These are phyloP conservation scores for Tephrocybe sp. DNA, from an alignment of 768 basidiomycete species.

Conservation along the genomic window DNA sequence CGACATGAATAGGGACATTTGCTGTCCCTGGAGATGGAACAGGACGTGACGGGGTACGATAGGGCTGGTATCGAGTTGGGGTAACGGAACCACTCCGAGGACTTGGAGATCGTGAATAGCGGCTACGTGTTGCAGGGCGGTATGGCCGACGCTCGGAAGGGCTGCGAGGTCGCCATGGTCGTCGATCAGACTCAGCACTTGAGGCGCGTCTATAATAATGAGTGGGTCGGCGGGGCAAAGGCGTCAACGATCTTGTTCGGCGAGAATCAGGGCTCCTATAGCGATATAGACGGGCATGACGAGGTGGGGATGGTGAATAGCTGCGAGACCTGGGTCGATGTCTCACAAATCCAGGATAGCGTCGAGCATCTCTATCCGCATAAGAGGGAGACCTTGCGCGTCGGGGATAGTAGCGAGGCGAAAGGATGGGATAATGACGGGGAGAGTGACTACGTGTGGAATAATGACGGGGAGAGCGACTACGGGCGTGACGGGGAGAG, in stretches of 20 bases:
- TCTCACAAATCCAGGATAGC: neutral
- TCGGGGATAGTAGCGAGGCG: neutral
- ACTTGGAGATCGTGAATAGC: neutral
- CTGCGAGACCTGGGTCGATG: neutral
- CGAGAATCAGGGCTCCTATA: neutral
- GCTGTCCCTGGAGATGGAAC: neutral
- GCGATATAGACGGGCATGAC: neutral
- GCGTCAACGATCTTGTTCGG: conserved; percentile 4
- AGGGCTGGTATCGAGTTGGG: neutral
- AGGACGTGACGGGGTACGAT: neutral
- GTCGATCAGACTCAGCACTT: conserved; percentile 3
- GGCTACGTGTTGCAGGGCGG: neutral
- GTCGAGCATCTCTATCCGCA: neutral
- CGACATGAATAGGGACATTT: conserved; percentile 14
- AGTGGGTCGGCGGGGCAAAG: neutral
- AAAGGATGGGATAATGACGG: neutral
- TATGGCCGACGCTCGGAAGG: neutral
- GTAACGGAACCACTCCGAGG: neutral
- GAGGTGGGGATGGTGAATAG: conserved; percentile 3
- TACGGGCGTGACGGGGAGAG: neutral
- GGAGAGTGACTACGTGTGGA: no score
- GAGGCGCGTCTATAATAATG: conserved; percentile 1
- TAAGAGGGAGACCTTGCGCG: conserved; percentile 1
- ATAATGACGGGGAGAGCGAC: no score
- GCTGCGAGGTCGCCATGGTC: neutral